These are phyloP conservation scores for Groenewaldozyma tartarivorans DNA, from an alignment of 805 yeast species.

Conservation along the genomic window DNA sequence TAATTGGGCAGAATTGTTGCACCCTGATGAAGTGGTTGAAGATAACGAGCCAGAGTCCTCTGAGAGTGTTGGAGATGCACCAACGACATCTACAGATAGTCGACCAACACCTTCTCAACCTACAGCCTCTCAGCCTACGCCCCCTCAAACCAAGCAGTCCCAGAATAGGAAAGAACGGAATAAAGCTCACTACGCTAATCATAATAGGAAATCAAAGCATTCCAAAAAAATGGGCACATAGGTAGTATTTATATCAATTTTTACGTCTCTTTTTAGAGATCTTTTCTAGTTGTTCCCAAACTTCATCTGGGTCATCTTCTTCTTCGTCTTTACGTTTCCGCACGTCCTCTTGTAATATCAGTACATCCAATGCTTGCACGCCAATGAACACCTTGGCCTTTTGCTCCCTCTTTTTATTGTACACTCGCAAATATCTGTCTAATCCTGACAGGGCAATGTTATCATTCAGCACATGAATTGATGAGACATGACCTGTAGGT, in stretches of 20 bases:
- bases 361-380: slow-evolving; percentile 50
- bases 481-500: slow-evolving; percentile 60
- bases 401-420: slow-evolving; percentile 51
- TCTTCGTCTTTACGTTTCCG: slow-evolving; percentile 26
- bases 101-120: neutral
- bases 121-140: neutral
- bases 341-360: slow-evolving; percentile 37
- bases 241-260: neutral
- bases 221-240: slow-evolving; percentile 38
- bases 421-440: slow-evolving; percentile 79
- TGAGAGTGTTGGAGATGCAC: neutral
- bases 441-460: slow-evolving; percentile 71
- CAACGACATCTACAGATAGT: neutral
- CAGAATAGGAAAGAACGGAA: slow-evolving; percentile 27
- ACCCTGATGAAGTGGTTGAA: slow-evolving; percentile 9
- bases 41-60: slow-evolving; percentile 4
- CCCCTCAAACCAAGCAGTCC: too few relatives aligned
- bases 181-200: slow-evolving; percentile 52
- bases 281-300: slow-evolving; percentile 30
- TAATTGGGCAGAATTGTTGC: slow-evolving; percentile 17
- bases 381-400: slow-evolving; percentile 70
- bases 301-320: slow-evolving; percentile 29
- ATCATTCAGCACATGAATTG: slow-evolving; percentile 20
- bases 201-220: slow-evolving; percentile 54
- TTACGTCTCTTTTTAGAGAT: slow-evolving; percentile 6